Evolutionary conservation across 805 yeast species (phyloP), one percentile per base, ranked within the genome.

Genomic region (Cyberlindnera suaveolens): DNA sequence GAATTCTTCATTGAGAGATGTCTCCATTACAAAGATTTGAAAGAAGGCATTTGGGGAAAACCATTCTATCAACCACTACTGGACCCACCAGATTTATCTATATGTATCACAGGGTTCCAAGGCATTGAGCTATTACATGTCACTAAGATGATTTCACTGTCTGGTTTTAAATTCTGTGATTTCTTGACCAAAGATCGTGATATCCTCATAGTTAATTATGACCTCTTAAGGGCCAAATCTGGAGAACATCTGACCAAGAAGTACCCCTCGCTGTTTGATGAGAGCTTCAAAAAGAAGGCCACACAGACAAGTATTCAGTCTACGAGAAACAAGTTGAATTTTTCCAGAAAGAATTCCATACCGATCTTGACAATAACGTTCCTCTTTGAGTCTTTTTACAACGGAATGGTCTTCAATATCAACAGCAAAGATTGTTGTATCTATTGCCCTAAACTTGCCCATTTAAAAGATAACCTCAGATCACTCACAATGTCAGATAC

Each of bases 1-100:
- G 95, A 88, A 60, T 86, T 91, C 85, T 81, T 82, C 50, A 63
- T 88, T 11, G 96, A 87, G 61, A 66, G 95, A 45, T 75, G 85
- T 19, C 66, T 86, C 18, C 81, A 73, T 61, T 79, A 79, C 51
- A 71, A 74, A 36, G 58, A 62, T 36, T 51, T 76, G 6, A 61
- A 65, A 14, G 53, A 60, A 30, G 95, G 83, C 56, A 58, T 65
- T 14, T 86, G 96, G 96, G 74, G 83, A 3, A 56, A 57, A 41
- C 86, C 85, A 2, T 66, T 52, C 30, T 51, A 35, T 27, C 48
- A 46, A 18, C 32, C 40, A 20, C 39, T 62, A 36, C 43, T 68
- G 1, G 33, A 44, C 1, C 33, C 50, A 4, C 39, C 46, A 9
- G 17, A 38, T 14, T 19, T 45, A 11, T 35, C 43, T 31, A 43